Evolutionary conservation across 1,284 basidiomycete genomes (phyloP), one percentile per base, ranked within the genome.

Genomic region (Filobasidium uniguttulatum): DNA sequence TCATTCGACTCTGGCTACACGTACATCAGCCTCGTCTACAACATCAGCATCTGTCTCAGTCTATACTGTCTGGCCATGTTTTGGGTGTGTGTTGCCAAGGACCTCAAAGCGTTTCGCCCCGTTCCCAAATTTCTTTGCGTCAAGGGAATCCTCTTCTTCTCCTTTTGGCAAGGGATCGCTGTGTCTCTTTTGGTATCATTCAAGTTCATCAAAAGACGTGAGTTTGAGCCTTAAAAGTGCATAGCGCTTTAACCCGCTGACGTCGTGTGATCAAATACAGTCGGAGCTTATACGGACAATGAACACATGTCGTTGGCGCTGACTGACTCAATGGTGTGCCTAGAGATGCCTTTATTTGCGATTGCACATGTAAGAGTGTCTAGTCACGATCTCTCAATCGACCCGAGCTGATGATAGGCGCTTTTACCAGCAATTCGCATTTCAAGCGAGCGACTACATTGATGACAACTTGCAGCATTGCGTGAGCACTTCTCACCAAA

Each of bases 261-360:
- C n/a, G n/a, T n/a, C n/a, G n/a, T 38, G 15, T 19, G 5, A 5
- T 19, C 23, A 12, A 53, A 38, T 1, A n/a, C 57, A 73, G 71
- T 90, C 34, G 87, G 88, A 2, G 84, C 85, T 3, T 93, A 94
- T 67, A 85, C 80, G 12, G 86, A 93, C 65, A 73, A 74, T n/a
- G 87, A 93, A 62, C 82, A 86, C 61, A 87, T 96, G 61, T 88
- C 87, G 0, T 74, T 93, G 17, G 91, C 86, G 0, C 75, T 94
- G 49, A 87, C 83, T 15, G 90, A 94, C 67, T 81, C 82, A 8
- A 74, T 94, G 51, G 88, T 97, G 60, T 94, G 89, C 69, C 73
- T 94, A 52, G 93, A 99, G 71, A 97, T 99, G 93, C 91, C 93
- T 0, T 70, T 97, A 53, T 99, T 99, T 63, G 91, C 94, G 0